A percentile compares a stretch with the other conserved stretches of the same genome.
phyloP scores from a whole-genome alignment of 257 asterid species.

The Solanum dulcamara region DNA sequence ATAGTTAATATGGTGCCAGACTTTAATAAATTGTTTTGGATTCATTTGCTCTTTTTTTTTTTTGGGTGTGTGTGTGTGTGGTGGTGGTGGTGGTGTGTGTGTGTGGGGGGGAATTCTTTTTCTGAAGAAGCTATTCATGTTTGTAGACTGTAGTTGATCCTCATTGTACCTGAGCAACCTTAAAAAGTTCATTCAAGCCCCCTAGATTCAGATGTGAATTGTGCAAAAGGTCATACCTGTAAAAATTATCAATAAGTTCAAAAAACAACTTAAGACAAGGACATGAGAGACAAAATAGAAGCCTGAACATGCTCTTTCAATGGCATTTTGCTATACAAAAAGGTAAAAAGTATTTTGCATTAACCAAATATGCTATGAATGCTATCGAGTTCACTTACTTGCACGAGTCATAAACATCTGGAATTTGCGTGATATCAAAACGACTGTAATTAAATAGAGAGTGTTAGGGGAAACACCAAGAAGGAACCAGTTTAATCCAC shows the following conservation, averaged over 20 bases:
- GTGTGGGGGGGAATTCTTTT: not conserved
- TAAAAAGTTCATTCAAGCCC: slow-evolving; percentile 75
- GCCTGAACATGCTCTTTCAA: not conserved
- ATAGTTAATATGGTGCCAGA: not conserved
- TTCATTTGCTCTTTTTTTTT: not conserved
- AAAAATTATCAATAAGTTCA: not conserved
- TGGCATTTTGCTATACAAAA: not conserved
- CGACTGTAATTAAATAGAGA: slow-evolving; percentile 46
- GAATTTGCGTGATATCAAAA: slow-evolving; percentile 86
- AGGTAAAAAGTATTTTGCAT: not conserved
- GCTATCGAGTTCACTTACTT: slow-evolving; percentile 45
- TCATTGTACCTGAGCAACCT: slow-evolving; percentile 79
- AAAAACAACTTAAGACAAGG: slow-evolving; percentile 2
- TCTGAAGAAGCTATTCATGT: not conserved
- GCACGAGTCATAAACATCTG: slow-evolving; percentile 98
- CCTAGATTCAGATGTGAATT: slow-evolving; percentile 79
- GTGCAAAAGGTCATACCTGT: slow-evolving; percentile 95
- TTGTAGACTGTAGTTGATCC: not conserved
- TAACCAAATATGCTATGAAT: not conserved
- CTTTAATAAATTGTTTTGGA: not conserved
- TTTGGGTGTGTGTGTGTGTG: not conserved
- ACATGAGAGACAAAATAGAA: not conserved
- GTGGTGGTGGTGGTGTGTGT: not conserved
- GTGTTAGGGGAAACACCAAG: slow-evolving; percentile 6
- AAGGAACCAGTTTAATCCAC: not conserved